Base-by-base conservation (phyloP, 2,329 filamentous ascomycete species). In the Colletotrichum euphorbiae region DNA sequence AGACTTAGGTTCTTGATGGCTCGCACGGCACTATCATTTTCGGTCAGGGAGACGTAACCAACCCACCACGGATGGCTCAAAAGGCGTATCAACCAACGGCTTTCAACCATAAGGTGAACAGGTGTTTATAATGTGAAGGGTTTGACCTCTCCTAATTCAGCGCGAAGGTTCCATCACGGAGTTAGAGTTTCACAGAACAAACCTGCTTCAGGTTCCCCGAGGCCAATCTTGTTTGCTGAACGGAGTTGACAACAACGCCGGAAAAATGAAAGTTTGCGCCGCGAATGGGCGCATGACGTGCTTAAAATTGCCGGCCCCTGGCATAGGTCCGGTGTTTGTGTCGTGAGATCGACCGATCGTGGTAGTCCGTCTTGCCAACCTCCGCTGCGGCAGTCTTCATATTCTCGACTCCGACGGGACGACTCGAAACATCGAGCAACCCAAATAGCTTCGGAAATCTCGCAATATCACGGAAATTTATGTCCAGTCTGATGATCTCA, bases 41-140 rank as follows among this genome's bases (percentile, higher is more conserved):
- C 51, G 51, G 51, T 28, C 33, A 54, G 1, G 48, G n/a, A 36
- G 51, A 54, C 51, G 51, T 33, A 40, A 38, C 12, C 51, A 54
- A 17, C 51, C 51, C 51, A 31, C 21, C 51, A 54, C 17, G 5
- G 31, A 54, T 54, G 51, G 31, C 51, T 54, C 33, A 54, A 54
- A 54, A 54, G 51, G 13, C 33, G 33, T 38, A 17, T 33, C 51
- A 54, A 54, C 51, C 51, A 54, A 54, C 51, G 51, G 51, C 21
- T 54, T 54, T 31, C 51, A 17, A n/a, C 33, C 33, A 54, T 54
- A 28, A 36, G 50, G 28, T 36, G 50, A 54, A 54, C 50, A 38
- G 31, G 50, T 54, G 17, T 17, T 21, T 38, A 36, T 50, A n/a
- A 17, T 54, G 28, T 54, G 28, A 13, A 54, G 28, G 50, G 24